These are phyloP conservation scores for Nothomitra cinnamomea DNA, from an alignment of 2,329 filamentous ascomycete genomes.

Conservation along the genomic window DNA sequence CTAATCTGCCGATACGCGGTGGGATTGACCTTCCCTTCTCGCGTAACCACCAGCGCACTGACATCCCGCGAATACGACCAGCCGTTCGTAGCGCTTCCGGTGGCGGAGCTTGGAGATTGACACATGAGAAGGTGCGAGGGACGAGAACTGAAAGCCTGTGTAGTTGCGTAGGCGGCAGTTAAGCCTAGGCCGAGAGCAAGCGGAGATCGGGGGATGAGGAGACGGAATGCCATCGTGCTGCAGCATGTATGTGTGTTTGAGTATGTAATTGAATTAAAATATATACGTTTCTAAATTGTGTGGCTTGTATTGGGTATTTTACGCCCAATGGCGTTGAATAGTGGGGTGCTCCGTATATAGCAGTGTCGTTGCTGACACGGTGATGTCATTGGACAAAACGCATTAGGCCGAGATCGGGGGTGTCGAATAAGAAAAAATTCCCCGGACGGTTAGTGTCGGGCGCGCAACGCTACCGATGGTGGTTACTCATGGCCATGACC, in stretches of 20 bases:
- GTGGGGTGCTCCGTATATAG: no score
- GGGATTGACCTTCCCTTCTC: neutral
- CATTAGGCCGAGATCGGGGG: neutral
- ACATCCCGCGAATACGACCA: slow-evolving; percentile 1
- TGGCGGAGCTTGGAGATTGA: neutral
- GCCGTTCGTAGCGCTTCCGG: neutral
- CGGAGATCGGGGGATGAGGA: neutral
- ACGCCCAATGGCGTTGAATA: no score
- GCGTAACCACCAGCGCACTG: neutral
- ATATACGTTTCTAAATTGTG: no score
- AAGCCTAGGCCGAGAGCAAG: slow-evolving; percentile 1
- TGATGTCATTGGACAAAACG: no score
- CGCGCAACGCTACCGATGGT: neutral
- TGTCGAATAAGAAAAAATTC: neutral
- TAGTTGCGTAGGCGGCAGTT: neutral
- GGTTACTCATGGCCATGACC: neutral
- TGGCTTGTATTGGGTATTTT: no score
- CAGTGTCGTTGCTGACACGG: neutral
- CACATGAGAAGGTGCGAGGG: neutral
- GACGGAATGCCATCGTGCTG: neutral
- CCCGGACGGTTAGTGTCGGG: neutral
- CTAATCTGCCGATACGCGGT: slow-evolving; percentile 5
- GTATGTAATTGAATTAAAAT: no score
- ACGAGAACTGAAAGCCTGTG: neutral
- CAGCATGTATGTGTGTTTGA: no score